Percentiles rank a stretch among this genome's conserved stretches.
These are phyloP conservation scores for Xenoacremonium recifei DNA, from an alignment of 2,329 filamentous ascomycete genomes.

Conservation along the genomic window DNA sequence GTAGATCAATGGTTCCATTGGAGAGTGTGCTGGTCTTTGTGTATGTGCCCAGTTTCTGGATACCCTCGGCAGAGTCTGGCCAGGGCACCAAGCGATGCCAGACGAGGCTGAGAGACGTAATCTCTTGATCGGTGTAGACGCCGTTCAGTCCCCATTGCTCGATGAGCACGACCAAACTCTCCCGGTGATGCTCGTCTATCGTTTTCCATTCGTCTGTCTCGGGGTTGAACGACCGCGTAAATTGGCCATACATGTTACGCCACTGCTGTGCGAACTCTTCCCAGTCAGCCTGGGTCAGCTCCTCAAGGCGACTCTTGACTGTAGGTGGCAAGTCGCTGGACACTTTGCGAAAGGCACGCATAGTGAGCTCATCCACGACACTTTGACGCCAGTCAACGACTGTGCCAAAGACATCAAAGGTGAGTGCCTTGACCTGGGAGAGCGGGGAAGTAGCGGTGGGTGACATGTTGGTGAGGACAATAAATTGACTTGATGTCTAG, in stretches of 20 bases:
- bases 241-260: slow-evolving; percentile 62
- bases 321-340: slow-evolving; percentile 47
- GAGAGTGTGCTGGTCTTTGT: slow-evolving; percentile 67
- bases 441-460: slow-evolving; percentile 25
- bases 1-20: slow-evolving; percentile 69
- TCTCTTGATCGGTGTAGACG: slow-evolving; percentile 61
- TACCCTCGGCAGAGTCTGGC: slow-evolving; percentile 58
- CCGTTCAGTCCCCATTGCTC: slow-evolving; percentile 51
- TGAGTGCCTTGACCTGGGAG: slow-evolving; percentile 53
- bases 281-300: slow-evolving; percentile 60
- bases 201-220: slow-evolving; percentile 57
- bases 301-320: slow-evolving; percentile 46
- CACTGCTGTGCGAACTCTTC: slow-evolving; percentile 66
- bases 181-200: slow-evolving; percentile 69
- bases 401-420: slow-evolving; percentile 79
- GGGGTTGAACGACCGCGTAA: slow-evolving; percentile 54
- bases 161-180: slow-evolving; percentile 60
- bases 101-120: slow-evolving; percentile 60
- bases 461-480: slow-evolving; percentile 22
- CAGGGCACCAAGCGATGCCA: slow-evolving; percentile 76
- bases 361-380: slow-evolving; percentile 58
- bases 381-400: slow-evolving; percentile 75
- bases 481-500: slow-evolving; percentile 4
- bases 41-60: slow-evolving; percentile 47
- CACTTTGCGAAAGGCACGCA: slow-evolving; percentile 46